These are phyloP conservation scores for Irpex lacteus DNA, from an alignment of 1,284 basidiomycete species.

Conservation along the genomic window DNA sequence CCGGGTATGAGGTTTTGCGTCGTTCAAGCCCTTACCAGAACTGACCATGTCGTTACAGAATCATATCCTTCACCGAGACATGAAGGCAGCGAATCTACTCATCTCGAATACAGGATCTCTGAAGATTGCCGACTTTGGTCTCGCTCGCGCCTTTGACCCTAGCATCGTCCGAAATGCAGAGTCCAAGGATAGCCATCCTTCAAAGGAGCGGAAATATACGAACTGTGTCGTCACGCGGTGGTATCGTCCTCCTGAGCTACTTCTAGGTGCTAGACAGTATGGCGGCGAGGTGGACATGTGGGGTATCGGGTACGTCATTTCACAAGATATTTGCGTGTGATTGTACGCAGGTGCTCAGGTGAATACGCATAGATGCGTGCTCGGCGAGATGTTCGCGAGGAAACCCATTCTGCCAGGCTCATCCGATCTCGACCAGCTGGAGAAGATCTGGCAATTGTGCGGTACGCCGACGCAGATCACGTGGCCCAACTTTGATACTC, in stretches of 20 bases:
- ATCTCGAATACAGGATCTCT: conserved; percentile 85
- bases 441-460: conserved; percentile 87
- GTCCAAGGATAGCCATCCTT: conserved; percentile 39
- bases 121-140: conserved; percentile 95
- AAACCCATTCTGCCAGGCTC: conserved; percentile 87
- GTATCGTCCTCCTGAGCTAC: conserved; percentile 96
- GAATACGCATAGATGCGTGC: conserved; percentile 64
- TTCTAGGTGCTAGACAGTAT: conserved; percentile 88
- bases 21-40: neutral
- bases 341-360: neutral
- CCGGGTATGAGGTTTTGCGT: conserved; percentile 49
- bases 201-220: conserved; percentile 78
- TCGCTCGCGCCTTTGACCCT: conserved; percentile 78
- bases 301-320: conserved; percentile 82
- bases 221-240: conserved; percentile 99
- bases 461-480: conserved; percentile 81
- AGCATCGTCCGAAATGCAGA: conserved; percentile 40
- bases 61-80: conserved; percentile 94
- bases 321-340: neutral
- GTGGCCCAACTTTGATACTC: conserved; percentile 78
- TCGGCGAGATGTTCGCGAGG: conserved; percentile 94
- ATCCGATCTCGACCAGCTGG: conserved; percentile 88
- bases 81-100: conserved; percentile 97
- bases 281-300: conserved; percentile 96
- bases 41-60: conserved; percentile 54